phyloP scores from a whole-genome alignment of 2,329 filamentous ascomycete genomes.

The Xylariales sp. region DNA sequence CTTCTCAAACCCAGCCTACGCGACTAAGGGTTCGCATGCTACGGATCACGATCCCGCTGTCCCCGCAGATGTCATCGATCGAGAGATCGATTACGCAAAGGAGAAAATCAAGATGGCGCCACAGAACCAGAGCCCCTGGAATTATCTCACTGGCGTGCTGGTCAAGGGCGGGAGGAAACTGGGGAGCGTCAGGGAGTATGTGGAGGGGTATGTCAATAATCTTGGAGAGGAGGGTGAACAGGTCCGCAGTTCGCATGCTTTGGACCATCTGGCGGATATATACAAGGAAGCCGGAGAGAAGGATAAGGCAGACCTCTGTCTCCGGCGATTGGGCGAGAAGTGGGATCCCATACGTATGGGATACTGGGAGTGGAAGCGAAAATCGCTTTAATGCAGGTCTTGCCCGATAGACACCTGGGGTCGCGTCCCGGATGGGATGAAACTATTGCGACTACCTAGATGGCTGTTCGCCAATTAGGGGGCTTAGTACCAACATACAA shows the following conservation, averaged over 20 bases:
- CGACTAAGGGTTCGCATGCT: conserved; percentile 42
- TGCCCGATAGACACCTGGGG: too few species aligned
- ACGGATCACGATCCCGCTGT: conserved; percentile 52
- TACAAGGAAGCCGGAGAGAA: conserved; percentile 52
- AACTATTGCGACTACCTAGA: too few species aligned
- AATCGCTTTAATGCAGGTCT: conserved; percentile 29
- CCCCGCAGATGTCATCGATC: conserved; percentile 59
- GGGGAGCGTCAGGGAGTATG: conserved; percentile 42
- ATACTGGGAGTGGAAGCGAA: conserved; percentile 82
- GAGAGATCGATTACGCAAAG: conserved; percentile 72
- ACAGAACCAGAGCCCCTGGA: conserved; percentile 94
- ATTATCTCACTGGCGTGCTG: conserved; percentile 77
- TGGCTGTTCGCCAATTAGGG: too few species aligned
- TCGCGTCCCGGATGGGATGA: too few species aligned
- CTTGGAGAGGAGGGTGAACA: conserved; percentile 43
- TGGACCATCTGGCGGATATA: conserved; percentile 70
- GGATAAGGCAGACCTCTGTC: conserved; percentile 61
- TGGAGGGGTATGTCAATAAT: conserved; percentile 44
- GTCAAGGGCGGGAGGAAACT: conserved; percentile 57
- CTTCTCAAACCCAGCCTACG: conserved; percentile 58
- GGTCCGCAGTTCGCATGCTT: conserved; percentile 58
- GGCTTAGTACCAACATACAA: too few species aligned
- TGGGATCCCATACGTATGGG: conserved; percentile 89
- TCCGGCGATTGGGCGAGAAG: conserved; percentile 71
- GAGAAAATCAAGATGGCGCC: conserved; percentile 72